Evolutionary conservation across 306 rosid genomes (phyloP).

Genomic region (Vigna trinervia): DNA sequence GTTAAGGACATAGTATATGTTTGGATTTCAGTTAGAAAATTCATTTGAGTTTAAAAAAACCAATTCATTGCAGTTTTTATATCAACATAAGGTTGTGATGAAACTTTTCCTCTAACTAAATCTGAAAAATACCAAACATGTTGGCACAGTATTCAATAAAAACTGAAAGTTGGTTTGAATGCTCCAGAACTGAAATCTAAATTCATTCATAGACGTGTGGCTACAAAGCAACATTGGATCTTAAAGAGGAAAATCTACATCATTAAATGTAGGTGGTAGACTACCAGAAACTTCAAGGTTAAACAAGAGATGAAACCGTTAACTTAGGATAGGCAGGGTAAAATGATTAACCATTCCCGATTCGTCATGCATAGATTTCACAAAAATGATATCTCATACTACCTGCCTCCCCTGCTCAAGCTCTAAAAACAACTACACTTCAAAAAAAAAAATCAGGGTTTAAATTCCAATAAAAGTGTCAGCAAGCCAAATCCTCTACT

Average conservation of each 20-base stretch:
- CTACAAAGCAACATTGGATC: not conserved
- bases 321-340: not conserved
- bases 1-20: not conserved
- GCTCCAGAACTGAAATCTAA: no score
- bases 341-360: not conserved
- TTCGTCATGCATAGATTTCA: slow-evolving; percentile 10
- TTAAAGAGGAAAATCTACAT: slow-evolving; percentile 18
- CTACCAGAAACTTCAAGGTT: not conserved
- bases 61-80: no score
- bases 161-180: no score
- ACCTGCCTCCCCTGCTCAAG: not conserved
- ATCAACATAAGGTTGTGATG: no score
- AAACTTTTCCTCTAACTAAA: no score
- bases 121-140: no score
- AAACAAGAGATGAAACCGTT: slow-evolving; percentile 25
- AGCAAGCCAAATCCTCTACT: slow-evolving; percentile 44
- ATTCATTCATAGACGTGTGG: not conserved
- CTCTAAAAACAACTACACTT: slow-evolving; percentile 5
- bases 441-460: not conserved
- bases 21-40: no score
- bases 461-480: slow-evolving; percentile 24
- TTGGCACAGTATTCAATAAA: no score
- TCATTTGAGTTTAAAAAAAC: no score
- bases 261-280: slow-evolving; percentile 17
- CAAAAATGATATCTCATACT: not conserved